A percentile compares a stretch with the other conserved stretches of the same genome.
Evolutionary conservation across 352 stramenopile genomes (phyloP).

Genomic region (Aphanomyces cochlioides): DNA sequence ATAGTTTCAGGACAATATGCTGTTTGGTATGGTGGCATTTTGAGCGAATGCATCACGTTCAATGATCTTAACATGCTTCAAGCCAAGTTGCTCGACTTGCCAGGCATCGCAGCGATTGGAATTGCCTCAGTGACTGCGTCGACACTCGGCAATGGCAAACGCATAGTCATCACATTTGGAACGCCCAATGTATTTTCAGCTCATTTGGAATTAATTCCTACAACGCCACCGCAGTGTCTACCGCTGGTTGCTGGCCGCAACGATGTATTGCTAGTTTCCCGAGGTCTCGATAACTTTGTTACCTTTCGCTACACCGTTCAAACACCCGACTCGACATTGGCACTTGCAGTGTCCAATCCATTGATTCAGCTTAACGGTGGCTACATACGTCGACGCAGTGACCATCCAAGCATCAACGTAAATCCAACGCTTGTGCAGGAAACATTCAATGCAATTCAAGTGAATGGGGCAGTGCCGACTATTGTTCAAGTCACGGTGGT

Average conservation of each 20-base stretch:
- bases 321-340: constrained; percentile 34
- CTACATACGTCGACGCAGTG: constrained; percentile 39
- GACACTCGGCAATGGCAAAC: constrained; percentile 51
- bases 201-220: constrained; percentile 40
- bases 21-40: constrained; percentile 40
- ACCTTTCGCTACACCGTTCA: constrained; percentile 60
- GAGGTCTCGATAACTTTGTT: constrained; percentile 41
- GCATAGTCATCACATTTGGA: constrained; percentile 59
- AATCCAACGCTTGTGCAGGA: constrained; percentile 38
- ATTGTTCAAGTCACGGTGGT: constrained; percentile 50
- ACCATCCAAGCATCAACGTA: constrained; percentile 38
- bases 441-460: constrained; percentile 36
- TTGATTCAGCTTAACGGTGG: constrained; percentile 36
- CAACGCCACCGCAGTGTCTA: constrained; percentile 50
- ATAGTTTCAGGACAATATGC: constrained; percentile 64
- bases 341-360: constrained; percentile 37
- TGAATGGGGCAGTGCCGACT: constrained; percentile 46
- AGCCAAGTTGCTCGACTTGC: constrained; percentile 44
- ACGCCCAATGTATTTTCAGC: constrained; percentile 42
- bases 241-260: constrained; percentile 44
- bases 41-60: constrained; percentile 53
- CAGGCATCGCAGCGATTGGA: constrained; percentile 45
- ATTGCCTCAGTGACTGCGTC: constrained; percentile 46
- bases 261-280: constrained; percentile 38
- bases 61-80: constrained; percentile 49